Percentiles rank a stretch among this genome's conserved stretches.
Conservation (phyloP, 2,329 filamentous ascomycete genomes). For the Diaporthe longicolla region DNA sequence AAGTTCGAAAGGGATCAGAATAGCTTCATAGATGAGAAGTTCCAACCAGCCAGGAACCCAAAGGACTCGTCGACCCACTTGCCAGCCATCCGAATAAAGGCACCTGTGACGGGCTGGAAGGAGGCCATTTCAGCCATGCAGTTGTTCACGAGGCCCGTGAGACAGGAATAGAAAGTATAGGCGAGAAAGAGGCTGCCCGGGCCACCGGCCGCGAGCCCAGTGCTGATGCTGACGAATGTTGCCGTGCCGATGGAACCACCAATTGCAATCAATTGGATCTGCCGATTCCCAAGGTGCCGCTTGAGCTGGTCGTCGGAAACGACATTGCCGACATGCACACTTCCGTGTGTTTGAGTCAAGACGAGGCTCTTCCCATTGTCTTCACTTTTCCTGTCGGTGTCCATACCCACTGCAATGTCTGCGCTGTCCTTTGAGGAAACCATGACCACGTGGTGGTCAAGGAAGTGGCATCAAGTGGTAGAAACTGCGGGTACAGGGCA, state of each 20-base stretch:
- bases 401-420: constrained; percentile 12
- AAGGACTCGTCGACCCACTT: constrained; percentile 76
- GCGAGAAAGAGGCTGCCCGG: constrained; percentile 69
- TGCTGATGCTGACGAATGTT: constrained; percentile 73
- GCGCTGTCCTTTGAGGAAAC: constrained; percentile 4
- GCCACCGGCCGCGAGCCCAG: constrained; percentile 62
- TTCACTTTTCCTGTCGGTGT: constrained; percentile 14
- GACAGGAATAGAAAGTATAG: constrained; percentile 67
- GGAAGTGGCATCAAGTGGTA: not conserved
- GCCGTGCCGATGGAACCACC: constrained; percentile 71
- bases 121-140: constrained; percentile 75
- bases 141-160: constrained; percentile 75
- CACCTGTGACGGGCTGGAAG: constrained; percentile 72
- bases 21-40: constrained; percentile 59
- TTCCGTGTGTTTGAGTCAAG: constrained; percentile 13
- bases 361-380: constrained; percentile 11
- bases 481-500: constrained; percentile 8
- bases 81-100: constrained; percentile 75
- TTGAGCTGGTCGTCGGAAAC: constrained; percentile 52
- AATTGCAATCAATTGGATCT: constrained; percentile 72
- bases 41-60: constrained; percentile 67
- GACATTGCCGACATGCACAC: constrained; percentile 14
- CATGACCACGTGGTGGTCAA: not conserved
- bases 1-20: constrained; percentile 59
- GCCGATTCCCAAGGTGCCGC: constrained; percentile 66